Evolutionary conservation across 2,329 filamentous ascomycete genomes (phyloP).

Genomic region (Diaporthe eres): DNA sequence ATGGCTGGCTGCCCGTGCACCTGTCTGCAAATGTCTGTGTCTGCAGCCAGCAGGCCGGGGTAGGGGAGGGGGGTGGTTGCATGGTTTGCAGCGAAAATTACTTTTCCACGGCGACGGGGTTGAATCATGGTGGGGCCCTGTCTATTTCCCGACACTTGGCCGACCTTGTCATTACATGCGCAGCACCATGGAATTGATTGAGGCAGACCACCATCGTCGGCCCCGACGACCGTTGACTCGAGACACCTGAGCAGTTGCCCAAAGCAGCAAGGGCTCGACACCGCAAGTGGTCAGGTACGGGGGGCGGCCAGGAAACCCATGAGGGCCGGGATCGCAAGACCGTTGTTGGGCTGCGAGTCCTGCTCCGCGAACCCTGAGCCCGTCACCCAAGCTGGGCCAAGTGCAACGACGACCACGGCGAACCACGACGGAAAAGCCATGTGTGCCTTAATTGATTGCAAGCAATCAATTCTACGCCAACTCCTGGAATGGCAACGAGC

Average conservation of each 20-base stretch:
- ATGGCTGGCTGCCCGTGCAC: conserved; percentile 14
- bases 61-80: background rate
- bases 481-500: conserved; percentile 19
- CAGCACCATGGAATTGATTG: background rate
- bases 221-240: conserved; percentile 30
- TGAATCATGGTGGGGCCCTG: conserved; percentile 13
- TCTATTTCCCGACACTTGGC: conserved; percentile 24
- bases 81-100: conserved; percentile 17
- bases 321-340: background rate
- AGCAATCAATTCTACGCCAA: background rate
- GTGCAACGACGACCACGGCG: conserved; percentile 1
- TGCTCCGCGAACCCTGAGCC: conserved; percentile 25
- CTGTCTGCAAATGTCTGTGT: background rate
- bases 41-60: background rate
- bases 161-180: background rate
- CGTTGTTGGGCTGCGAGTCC: conserved; percentile 1
- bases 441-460: conserved; percentile 7
- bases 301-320: conserved; percentile 19
- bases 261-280: conserved; percentile 12
- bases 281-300: background rate
- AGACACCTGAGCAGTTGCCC: conserved; percentile 30
- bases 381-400: background rate
- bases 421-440: conserved; percentile 12
- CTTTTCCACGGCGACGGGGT: conserved; percentile 21
- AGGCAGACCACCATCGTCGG: conserved; percentile 8